These are phyloP conservation scores for Poterioochromonas sp. DNA, from an alignment of 352 stramenopile genomes.

Conservation along the genomic window DNA sequence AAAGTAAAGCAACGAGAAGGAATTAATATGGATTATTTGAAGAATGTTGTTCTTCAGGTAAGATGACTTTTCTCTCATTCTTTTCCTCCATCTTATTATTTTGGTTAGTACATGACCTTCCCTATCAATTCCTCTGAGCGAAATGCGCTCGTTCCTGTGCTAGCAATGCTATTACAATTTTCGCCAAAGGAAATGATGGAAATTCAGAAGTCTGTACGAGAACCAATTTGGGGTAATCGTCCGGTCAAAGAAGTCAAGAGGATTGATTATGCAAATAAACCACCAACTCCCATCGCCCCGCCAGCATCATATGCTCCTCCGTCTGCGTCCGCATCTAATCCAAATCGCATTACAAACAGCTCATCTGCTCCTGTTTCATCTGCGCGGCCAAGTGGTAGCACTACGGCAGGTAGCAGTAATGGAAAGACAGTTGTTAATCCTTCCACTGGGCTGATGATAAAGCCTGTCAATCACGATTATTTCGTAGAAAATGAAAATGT, in stretches of 20 bases:
- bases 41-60: conserved; percentile 26
- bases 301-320: too few relatives aligned
- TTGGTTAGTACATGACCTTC: conserved; percentile 19
- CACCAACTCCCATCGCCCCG: too few relatives aligned
- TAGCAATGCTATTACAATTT: conserved; percentile 29
- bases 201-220: not conserved
- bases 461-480: too few relatives aligned
- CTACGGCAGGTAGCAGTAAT: too few relatives aligned
- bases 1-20: not conserved
- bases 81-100: not conserved
- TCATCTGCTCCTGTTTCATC: too few relatives aligned
- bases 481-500: too few relatives aligned
- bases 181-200: not conserved
- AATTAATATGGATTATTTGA: conserved; percentile 31
- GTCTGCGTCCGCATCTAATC: too few relatives aligned
- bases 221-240: not conserved
- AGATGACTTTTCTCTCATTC: not conserved
- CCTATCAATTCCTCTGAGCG: not conserved
- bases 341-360: too few relatives aligned
- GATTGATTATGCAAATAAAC: too few relatives aligned
- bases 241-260: conserved; percentile 26
- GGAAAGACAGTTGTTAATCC: too few relatives aligned
- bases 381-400: too few relatives aligned
- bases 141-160: not conserved
- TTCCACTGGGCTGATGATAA: too few relatives aligned